These are phyloP conservation scores for Phytophthora cryptogea DNA, from an alignment of 352 stramenopile genomes.

Conservation along the genomic window DNA sequence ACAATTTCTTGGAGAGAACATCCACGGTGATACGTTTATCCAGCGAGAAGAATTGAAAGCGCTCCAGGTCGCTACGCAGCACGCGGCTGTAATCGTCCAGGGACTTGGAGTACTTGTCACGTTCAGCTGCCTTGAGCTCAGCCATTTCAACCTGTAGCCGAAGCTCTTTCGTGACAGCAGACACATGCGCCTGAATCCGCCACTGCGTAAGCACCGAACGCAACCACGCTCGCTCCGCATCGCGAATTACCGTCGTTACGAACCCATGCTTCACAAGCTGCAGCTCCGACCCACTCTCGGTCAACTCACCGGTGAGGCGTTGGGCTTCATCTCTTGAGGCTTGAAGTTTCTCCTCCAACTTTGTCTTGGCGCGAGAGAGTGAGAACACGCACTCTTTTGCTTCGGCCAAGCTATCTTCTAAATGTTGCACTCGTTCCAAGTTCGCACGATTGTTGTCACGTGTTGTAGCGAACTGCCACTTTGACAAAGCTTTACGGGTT, in stretches of 20 bases:
- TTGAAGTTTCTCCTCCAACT: conserved; percentile 63
- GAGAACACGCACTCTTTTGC: conserved; percentile 80
- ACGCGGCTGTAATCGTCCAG: conserved; percentile 78
- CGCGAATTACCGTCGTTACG: conserved; percentile 52
- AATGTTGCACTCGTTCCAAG: conserved; percentile 30
- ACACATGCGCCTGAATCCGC: conserved; percentile 43
- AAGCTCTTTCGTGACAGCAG: conserved; percentile 43
- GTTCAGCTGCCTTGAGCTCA: conserved; percentile 57
- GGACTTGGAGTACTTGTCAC: conserved; percentile 65
- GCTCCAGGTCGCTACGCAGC: conserved; percentile 69
- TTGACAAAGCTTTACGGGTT: conserved; percentile 22
- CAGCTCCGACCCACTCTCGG: conserved; percentile 54
- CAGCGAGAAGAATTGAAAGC: conserved; percentile 80
- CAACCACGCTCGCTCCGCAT: conserved; percentile 49
- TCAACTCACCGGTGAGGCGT: conserved; percentile 45
- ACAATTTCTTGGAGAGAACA: conserved; percentile 75
- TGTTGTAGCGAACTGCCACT: conserved; percentile 38
- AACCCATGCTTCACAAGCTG: conserved; percentile 76
- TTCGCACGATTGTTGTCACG: conserved; percentile 28
- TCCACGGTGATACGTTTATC: conserved; percentile 79
- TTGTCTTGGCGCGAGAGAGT: conserved; percentile 62
- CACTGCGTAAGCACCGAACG: conserved; percentile 51
- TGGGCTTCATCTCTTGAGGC: conserved; percentile 35
- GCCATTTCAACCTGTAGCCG: conserved; percentile 57
- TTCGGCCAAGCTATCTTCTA: conserved; percentile 44